Base-by-base conservation (phyloP, 2,329 filamentous ascomycete species). In the Pseudodiploospora longispora region DNA sequence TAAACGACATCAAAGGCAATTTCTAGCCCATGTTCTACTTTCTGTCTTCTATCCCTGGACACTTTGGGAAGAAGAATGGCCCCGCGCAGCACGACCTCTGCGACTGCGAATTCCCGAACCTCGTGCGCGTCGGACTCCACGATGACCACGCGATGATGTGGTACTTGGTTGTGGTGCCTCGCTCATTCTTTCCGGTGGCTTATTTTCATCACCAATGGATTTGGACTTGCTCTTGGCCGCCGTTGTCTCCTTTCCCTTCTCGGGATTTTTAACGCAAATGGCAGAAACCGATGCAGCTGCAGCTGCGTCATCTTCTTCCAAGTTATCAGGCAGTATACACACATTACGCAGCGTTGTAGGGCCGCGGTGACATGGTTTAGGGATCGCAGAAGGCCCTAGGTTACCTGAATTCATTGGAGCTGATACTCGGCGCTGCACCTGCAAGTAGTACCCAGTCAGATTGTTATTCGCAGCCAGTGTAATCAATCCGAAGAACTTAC, bases 61-160 rank as follows among this genome's bases (percentile, higher is more conserved):
- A 19, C 19, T 27, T 28, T 33, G 42, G 6, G 36, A 34, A n/a
- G 30, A 36, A 3, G 36, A 19, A 19, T 19, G 9, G 8, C 36
- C 38, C 6, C 36, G 46, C 6, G 34, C 38, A 40, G 51, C 52
- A 41, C 58, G 55, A 27, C 52, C 51, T n/a, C 58, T 53, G 37
- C 56, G 57, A 27, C 56, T 56, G 30, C 58, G 57, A 32, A 48
- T 44, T 49, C 58, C 55, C n/a, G 47, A 45, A 10, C 47, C 39
- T 47, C 53, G 54, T 36, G 57, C 54, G 32, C 59, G 58, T 36
- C 55, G 56, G 9, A 52, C 50, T 7, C 53, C 54, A 31, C 59
- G 55, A 37, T 40, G 41, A 5, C 42, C 46, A 10, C 54, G 50
- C 27, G 38, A 36, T 2, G 48, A 41, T n/a, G 29, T 10, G 6